phyloP scores from a whole-genome alignment of 2,329 filamentous ascomycete species.

The Penicillium aurantiogriseum region DNA sequence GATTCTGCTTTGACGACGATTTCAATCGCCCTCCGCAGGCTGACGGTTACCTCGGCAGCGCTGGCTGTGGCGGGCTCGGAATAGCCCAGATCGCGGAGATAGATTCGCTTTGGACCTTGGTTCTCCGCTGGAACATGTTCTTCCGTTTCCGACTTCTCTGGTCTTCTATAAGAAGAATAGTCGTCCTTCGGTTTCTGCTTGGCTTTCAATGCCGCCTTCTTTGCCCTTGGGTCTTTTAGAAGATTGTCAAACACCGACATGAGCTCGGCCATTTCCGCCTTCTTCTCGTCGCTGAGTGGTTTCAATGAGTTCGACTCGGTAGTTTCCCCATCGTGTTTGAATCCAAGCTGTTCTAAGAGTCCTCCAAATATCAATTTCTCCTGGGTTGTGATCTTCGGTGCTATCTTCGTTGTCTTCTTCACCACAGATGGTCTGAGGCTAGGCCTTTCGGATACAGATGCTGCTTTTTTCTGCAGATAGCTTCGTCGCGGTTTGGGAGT shows the following conservation, averaged over 20 bases:
- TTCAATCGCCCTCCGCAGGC: conserved; percentile 24
- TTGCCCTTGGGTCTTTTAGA: conserved; percentile 7
- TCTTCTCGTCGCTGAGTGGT: conserved; percentile 12
- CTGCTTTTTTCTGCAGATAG: conserved; percentile 26
- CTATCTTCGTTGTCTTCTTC: background rate
- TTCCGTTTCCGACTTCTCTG: background rate
- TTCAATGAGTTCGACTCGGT: background rate
- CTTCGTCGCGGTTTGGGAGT: conserved; percentile 19
- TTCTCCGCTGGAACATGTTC: background rate
- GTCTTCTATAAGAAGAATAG: background rate
- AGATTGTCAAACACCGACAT: conserved; percentile 11
- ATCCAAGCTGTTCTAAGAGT: conserved; percentile 20
- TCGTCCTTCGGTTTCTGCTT: background rate
- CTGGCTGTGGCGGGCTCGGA: conserved; percentile 9
- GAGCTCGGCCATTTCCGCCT: conserved; percentile 27
- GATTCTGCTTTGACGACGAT: conserved; percentile 32
- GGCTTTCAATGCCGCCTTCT: background rate
- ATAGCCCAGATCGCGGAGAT: conserved; percentile 19
- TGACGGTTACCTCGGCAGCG: conserved; percentile 14
- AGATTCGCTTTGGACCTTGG: conserved; percentile 3
- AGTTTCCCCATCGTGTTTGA: conserved; percentile 1
- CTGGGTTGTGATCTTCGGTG: conserved; percentile 20
- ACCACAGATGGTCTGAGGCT: background rate
- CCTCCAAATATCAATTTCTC: conserved; percentile 25
- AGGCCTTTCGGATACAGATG: conserved; percentile 6